Conservation (phyloP, 202 grass and related monocot species). For the Schoenoplectus triqueter region DNA sequence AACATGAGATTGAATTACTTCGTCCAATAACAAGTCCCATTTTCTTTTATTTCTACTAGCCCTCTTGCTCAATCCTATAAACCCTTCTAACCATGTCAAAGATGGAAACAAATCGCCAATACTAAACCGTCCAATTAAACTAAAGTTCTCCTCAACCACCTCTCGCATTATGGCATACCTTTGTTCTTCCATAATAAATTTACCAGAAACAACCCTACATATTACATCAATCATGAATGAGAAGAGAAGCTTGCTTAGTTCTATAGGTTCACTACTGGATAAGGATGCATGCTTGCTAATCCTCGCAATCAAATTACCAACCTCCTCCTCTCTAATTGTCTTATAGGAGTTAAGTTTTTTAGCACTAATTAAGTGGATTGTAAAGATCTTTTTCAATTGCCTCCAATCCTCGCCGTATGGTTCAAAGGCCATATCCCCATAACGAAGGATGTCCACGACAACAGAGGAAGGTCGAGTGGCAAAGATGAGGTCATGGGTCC, state of each 20-base stretch:
- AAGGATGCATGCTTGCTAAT: not conserved
- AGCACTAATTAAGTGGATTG: not conserved
- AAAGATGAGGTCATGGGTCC: slow-evolving; percentile 35
- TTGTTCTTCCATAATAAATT: not conserved
- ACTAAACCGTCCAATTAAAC: not conserved
- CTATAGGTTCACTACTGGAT: not conserved
- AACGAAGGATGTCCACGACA: not conserved
- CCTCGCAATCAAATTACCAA: not conserved
- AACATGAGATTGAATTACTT: slow-evolving; percentile 18
- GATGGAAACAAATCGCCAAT: slow-evolving; percentile 3
- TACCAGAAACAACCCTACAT: not conserved
- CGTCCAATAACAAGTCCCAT: not conserved
- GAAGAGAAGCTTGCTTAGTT: slow-evolving; percentile 17
- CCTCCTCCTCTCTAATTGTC: not conserved
- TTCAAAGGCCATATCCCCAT: slow-evolving; percentile 31
- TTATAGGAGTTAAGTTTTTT: not conserved
- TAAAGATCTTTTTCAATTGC: slow-evolving; percentile 29
- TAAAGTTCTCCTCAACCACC: not conserved
- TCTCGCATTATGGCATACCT: not conserved
- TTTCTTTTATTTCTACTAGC: not conserved
- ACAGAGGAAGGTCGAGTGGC: slow-evolving; percentile 28
- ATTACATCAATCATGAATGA: not conserved
- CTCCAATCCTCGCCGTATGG: slow-evolving; percentile 47
- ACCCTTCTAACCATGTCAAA: slow-evolving; percentile 4
- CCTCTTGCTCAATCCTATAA: slow-evolving; percentile 3